Base-by-base conservation (phyloP, 1,139 yeast species). In the Saccharomyces hybrid region DNA sequence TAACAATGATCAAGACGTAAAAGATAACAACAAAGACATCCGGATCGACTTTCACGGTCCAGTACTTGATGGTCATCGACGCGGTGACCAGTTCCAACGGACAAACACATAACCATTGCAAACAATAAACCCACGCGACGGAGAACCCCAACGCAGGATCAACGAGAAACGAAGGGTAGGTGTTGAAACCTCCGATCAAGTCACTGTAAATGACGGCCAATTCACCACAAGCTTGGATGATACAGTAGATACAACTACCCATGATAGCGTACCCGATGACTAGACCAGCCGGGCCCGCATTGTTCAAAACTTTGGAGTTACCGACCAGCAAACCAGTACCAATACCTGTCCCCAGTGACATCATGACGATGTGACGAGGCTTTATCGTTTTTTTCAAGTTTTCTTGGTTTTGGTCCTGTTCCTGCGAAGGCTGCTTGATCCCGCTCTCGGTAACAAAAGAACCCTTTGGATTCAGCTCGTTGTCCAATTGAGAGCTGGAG, bases 191-290 rank as follows among this genome's bases (percentile, higher is more conserved):
- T 63, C 96, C 96, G 54, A 86, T 76, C 49, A 88, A 83, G 46
- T 95, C 91, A 56, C 72, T 69, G 70, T 84, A 87, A 13, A 83
- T 78, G 47, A 86, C 88, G 50, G 95, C 89, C 67, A 88, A 69
- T 70, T 89, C 97, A 60, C 96, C 95, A 54, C 89, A 81, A n/a
- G 93, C 84, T 67, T 87, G 91, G 64, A 88, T 84, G 49, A 88
- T 85, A 63, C 82, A 79, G 72, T 81, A 86, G 61, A 88, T 81
- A 79, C 86, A 77, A 6, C 86, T 75, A 49, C 90, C 87, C 59
- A 86, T 78, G 50, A 84, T 71, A 52, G 81, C 80, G 66, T 84
- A 88, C 55, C 90, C 90, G 55, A 84, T 79, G 47, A 88, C 69
- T 48, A 88, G 73, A 54, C 88, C 86, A 4, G 87, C 93, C 3